A percentile compares a stretch with the other conserved stretches of the same genome.
phyloP scores from a whole-genome alignment of 768 basidiomycete species.

The Pulveroboletus sp. region DNA sequence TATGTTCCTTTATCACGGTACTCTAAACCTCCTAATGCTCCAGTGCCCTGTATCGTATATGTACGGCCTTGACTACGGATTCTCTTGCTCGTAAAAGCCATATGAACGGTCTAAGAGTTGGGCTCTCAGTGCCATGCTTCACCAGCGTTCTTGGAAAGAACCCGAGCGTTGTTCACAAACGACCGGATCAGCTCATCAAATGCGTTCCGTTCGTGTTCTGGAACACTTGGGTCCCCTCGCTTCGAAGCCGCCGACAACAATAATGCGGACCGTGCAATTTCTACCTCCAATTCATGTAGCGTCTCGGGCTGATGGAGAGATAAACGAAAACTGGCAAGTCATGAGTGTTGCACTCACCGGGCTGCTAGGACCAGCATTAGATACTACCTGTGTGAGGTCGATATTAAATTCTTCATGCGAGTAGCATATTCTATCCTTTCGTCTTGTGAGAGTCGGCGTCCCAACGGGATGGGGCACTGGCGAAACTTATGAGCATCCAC shows the following conservation, averaged over 20 bases:
- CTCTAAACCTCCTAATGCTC: constrained; percentile 11
- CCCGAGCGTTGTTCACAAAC: constrained; percentile 89
- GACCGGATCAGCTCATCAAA: constrained; percentile 92
- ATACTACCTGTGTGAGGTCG: constrained; percentile 89
- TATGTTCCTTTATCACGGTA: constrained; percentile 5
- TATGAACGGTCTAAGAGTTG: neutral
- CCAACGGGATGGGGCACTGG: constrained; percentile 68
- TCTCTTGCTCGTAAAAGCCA: neutral
- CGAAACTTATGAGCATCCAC: neutral
- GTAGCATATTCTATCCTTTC: constrained; percentile 92
- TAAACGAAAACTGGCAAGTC: neutral
- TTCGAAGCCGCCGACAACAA: constrained; percentile 68
- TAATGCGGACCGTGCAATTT: constrained; percentile 68
- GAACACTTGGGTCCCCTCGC: constrained; percentile 53
- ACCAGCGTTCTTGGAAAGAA: constrained; percentile 73
- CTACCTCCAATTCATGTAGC: constrained; percentile 87
- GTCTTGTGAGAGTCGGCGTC: constrained; percentile 51
- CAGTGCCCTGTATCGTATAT: constrained; percentile 5
- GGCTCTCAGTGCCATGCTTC: constrained; percentile 39
- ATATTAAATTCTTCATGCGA: constrained; percentile 89
- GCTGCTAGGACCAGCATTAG: constrained; percentile 41
- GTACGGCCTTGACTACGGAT: neutral
- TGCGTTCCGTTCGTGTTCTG: constrained; percentile 62
- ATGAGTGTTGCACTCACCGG: constrained; percentile 40
- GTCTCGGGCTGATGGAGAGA: constrained; percentile 44